phyloP scores from a whole-genome alignment of 2,329 filamentous ascomycete genomes.

The Pyrenophora seminiperda region DNA sequence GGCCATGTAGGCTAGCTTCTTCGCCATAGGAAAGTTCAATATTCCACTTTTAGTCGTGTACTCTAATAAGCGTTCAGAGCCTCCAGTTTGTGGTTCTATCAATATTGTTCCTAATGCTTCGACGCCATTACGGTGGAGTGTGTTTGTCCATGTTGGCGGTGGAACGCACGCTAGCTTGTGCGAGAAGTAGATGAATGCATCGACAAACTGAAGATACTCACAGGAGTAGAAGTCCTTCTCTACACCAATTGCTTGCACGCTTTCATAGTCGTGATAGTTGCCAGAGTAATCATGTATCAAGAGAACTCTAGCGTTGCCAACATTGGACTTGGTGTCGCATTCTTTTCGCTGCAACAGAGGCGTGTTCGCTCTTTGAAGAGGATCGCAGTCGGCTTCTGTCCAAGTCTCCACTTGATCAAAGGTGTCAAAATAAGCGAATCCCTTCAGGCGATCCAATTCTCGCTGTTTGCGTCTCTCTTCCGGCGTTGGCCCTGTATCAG shows the following conservation, averaged over 20 bases:
- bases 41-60: constrained; percentile 8
- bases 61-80: constrained; percentile 39
- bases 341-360: constrained; percentile 38
- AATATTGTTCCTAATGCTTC: constrained; percentile 52
- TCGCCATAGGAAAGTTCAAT: constrained; percentile 44
- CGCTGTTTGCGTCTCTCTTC: constrained; percentile 40
- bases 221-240: constrained; percentile 47
- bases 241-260: constrained; percentile 37
- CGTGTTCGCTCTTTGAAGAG: constrained; percentile 48
- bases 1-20: constrained; percentile 48
- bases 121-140: constrained; percentile 55
- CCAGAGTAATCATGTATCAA: constrained; percentile 51
- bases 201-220: constrained; percentile 52
- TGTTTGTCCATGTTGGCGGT: constrained; percentile 54
- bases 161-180: constrained; percentile 54
- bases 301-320: constrained; percentile 32
- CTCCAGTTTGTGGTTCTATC: constrained; percentile 49
- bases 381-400: constrained; percentile 39
- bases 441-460: constrained; percentile 40
- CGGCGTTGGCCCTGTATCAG: constrained; percentile 43
- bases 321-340: not conserved
- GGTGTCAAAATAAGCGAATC: constrained; percentile 51
- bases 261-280: constrained; percentile 54
- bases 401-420: constrained; percentile 48
- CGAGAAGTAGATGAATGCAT: constrained; percentile 56